These are phyloP conservation scores for Zygosaccharomyces sapae DNA, from an alignment of 1,139 yeast species.

Conservation along the genomic window DNA sequence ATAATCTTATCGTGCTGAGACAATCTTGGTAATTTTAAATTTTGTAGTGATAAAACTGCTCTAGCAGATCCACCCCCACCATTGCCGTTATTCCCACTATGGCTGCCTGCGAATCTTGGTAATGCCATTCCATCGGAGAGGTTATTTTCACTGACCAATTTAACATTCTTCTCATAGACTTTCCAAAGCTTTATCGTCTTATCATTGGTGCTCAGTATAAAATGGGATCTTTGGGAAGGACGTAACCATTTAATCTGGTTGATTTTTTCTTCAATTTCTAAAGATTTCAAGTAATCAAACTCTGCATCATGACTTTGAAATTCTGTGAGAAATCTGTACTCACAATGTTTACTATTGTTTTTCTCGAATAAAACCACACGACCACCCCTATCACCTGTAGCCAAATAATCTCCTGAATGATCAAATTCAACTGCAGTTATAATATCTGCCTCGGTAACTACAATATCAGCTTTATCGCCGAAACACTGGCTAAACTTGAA, in stretches of 20 bases:
- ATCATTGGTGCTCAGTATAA: slow-evolving; percentile 86
- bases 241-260: slow-evolving; percentile 96
- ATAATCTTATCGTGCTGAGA: slow-evolving; percentile 90
- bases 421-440: slow-evolving; percentile 97
- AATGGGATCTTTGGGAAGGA: slow-evolving; percentile 82
- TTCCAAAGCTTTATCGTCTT: slow-evolving; percentile 98
- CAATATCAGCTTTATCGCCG: slow-evolving; percentile 97
- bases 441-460: slow-evolving; percentile 95
- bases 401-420: slow-evolving; percentile 88
- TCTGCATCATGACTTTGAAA: slow-evolving; percentile 98
- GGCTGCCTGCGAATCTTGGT: slow-evolving; percentile 12
- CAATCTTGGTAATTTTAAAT: slow-evolving; percentile 76
- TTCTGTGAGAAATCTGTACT: slow-evolving; percentile 92
- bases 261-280: slow-evolving; percentile 96
- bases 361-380: slow-evolving; percentile 93
- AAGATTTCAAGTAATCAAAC: slow-evolving; percentile 89
- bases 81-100: slow-evolving; percentile 17
- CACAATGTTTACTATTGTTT: slow-evolving; percentile 74
- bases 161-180: slow-evolving; percentile 84
- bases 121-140: slow-evolving; percentile 36
- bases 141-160: slow-evolving; percentile 88
- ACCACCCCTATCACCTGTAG: slow-evolving; percentile 99
- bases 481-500: slow-evolving; percentile 82
- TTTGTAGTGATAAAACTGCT: slow-evolving; percentile 31
- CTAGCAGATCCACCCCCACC: slow-evolving; percentile 19